Conservation (phyloP, 2,329 filamentous ascomycete genomes). For the Stachybotrys chlorohalonatus region DNA sequence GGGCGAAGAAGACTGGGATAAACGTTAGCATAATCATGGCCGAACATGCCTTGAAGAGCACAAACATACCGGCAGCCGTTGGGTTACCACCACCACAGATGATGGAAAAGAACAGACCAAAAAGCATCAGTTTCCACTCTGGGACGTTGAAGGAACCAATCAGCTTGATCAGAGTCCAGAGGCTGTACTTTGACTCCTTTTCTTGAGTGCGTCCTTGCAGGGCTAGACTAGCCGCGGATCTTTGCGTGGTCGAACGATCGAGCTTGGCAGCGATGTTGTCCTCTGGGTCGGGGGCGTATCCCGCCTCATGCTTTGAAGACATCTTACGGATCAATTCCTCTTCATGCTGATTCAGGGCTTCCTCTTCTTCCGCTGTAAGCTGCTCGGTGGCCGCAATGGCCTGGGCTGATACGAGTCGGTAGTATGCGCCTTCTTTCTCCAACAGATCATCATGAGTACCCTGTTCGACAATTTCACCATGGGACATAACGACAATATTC, state of each 20-base stretch:
- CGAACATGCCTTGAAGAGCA: not conserved
- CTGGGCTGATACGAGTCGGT: constrained; percentile 79
- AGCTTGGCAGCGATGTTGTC: constrained; percentile 53
- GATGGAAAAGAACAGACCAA: constrained; percentile 64
- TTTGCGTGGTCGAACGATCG: constrained; percentile 42
- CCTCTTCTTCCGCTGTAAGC: constrained; percentile 40
- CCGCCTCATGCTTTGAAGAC: constrained; percentile 29
- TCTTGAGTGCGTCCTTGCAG: constrained; percentile 47
- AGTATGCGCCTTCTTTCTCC: constrained; percentile 63
- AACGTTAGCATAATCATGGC: not conserved
- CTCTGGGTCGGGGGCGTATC: constrained; percentile 46
- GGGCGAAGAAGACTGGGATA: constrained; percentile 77
- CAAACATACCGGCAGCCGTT: constrained; percentile 26
- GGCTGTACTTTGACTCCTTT: constrained; percentile 49
- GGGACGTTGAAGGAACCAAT: constrained; percentile 70
- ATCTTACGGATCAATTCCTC: constrained; percentile 40
- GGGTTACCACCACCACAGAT: constrained; percentile 78
- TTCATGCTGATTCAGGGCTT: constrained; percentile 38
- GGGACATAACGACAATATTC: constrained; percentile 89
- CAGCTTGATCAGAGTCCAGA: constrained; percentile 70
- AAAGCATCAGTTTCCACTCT: constrained; percentile 63
- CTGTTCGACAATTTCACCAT: constrained; percentile 83
- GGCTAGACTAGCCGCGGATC: constrained; percentile 61
- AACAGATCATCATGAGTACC: constrained; percentile 79
- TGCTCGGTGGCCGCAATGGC: constrained; percentile 60